phyloP scores from a whole-genome alignment of 2,329 filamentous ascomycete species.

The Cadophora luteo-olivacea region DNA sequence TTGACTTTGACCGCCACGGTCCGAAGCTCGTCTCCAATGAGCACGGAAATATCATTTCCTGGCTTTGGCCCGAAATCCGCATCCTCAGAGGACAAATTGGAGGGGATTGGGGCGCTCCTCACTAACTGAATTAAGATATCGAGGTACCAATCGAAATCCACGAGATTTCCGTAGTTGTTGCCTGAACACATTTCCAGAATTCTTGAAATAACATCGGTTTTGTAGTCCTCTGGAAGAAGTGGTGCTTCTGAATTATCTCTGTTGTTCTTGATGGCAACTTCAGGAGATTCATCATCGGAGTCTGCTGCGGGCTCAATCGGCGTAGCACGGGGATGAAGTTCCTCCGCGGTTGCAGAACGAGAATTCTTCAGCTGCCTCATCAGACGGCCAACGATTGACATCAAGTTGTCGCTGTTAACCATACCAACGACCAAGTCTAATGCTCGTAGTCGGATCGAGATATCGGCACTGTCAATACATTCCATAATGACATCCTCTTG shows the following conservation, averaged over 20 bases:
- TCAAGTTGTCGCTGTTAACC: conserved; percentile 87
- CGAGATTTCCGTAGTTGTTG: conserved; percentile 84
- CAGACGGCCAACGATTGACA: conserved; percentile 82
- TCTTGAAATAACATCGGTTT: conserved; percentile 78
- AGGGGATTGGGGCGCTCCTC: conserved; percentile 65
- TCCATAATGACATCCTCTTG: conserved; percentile 97
- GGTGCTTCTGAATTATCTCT: conserved; percentile 59
- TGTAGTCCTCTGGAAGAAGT: conserved; percentile 85
- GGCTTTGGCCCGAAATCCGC: conserved; percentile 23
- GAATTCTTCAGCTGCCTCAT: conserved; percentile 83
- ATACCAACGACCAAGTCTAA: conserved; percentile 92
- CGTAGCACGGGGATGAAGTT: conserved; percentile 53
- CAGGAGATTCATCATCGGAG: conserved; percentile 62
- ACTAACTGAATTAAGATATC: conserved; percentile 87
- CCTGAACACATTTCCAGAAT: conserved; percentile 90
- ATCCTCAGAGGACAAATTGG: conserved; percentile 37
- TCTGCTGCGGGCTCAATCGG: conserved; percentile 49
- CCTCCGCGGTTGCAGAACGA: conserved; percentile 55
- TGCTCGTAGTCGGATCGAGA: conserved; percentile 92
- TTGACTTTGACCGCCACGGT: conserved; percentile 93
- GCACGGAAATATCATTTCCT: conserved; percentile 60
- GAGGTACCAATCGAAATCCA: conserved; percentile 98
- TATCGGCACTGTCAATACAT: conserved; percentile 94
- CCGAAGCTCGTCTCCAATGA: conserved; percentile 83
- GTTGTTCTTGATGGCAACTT: conserved; percentile 55